Conservation (phyloP, 768 basidiomycete species). For the Boletales sp. region DNA sequence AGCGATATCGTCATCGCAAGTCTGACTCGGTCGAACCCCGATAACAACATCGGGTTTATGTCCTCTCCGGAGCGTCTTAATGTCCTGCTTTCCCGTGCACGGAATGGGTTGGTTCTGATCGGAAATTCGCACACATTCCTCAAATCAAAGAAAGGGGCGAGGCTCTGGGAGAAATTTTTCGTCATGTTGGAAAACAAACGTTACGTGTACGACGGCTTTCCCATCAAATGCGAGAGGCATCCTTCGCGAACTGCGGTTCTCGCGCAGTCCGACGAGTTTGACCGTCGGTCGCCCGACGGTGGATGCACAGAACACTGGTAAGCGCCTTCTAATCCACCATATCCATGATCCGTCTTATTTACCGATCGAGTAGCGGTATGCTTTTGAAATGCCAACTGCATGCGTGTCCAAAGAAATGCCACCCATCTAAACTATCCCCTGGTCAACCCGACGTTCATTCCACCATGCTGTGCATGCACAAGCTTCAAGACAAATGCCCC, state of each 20-base stretch:
- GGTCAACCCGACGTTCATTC: not conserved
- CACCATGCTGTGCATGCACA: conserved; percentile 40
- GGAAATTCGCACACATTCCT: conserved; percentile 64
- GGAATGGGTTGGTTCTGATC: conserved; percentile 62
- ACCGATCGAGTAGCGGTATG: conserved; percentile 4
- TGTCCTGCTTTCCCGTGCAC: conserved; percentile 68
- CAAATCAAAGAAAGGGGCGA: conserved; percentile 48
- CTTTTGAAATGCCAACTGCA: conserved; percentile 33
- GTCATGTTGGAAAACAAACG: conserved; percentile 35
- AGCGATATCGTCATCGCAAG: conserved; percentile 63
- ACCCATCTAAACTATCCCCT: no score
- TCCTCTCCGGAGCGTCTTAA: conserved; percentile 64
- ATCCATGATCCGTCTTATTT: not conserved
- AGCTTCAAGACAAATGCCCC: conserved; percentile 38
- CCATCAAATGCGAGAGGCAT: conserved; percentile 56
- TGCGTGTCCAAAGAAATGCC: conserved; percentile 44
- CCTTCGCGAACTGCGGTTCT: conserved; percentile 38
- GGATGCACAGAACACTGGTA: conserved; percentile 63
- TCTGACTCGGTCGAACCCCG: conserved; percentile 57
- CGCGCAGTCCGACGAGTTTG: conserved; percentile 45
- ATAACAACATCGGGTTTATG: conserved; percentile 69
- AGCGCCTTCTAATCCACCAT: conserved; percentile 5
- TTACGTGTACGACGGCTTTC: conserved; percentile 60
- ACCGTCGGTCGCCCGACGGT: conserved; percentile 54
- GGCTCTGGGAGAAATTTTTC: conserved; percentile 52